Evolutionary conservation across 2,329 filamentous ascomycete species (phyloP), one percentile per base, ranked within the genome.

Genomic region (Drechslerella coelobrocha): DNA sequence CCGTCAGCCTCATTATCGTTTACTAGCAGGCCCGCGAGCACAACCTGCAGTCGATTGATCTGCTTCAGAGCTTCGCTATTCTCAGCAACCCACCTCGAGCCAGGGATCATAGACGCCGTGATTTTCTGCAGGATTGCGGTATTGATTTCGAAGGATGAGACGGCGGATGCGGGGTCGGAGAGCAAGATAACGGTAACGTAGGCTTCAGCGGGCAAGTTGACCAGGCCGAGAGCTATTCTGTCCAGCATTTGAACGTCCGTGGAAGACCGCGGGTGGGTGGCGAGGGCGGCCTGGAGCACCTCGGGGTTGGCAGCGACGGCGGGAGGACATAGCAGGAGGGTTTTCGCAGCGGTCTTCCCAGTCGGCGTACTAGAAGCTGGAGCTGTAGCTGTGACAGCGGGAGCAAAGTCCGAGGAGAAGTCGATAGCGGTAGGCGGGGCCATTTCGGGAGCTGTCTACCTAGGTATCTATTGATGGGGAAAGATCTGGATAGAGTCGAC

Each of bases 181-280:
- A 97, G 87, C 59, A 99, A 84, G 51, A 97, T 85, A 45, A 97
- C 85, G 45, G 89, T 81, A 78, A 95, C 90, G 82, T 99, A 99
- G 60, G 90, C 89, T 52, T 85, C 82, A 59, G 85, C 75, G 0
- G 92, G 89, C 0, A 99, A 86, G 6, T 87, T 82, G 63, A 94
- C 90, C 37, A 96, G 83, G 72, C 91, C 91, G 34, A 90, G 85
- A 1, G 90, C 87, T 41, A 99, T 85, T 55, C 94, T 91, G 81
- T 99, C 94, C 72, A 99, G 89, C 94, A 99, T 99, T 80, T 97
- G 94, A 57, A 99, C 84, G 78, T 99, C 94, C 72, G 92, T 93
- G 48, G 84, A 82, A 73, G 84, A 81, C 77, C 91, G 88, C 19
- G 66, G 66, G 79, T 94, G 87, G 63, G 86, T 82, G 68, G 86